Evolutionary conservation across 768 basidiomycete species (phyloP).

Genomic region (Crucibulum laeve): DNA sequence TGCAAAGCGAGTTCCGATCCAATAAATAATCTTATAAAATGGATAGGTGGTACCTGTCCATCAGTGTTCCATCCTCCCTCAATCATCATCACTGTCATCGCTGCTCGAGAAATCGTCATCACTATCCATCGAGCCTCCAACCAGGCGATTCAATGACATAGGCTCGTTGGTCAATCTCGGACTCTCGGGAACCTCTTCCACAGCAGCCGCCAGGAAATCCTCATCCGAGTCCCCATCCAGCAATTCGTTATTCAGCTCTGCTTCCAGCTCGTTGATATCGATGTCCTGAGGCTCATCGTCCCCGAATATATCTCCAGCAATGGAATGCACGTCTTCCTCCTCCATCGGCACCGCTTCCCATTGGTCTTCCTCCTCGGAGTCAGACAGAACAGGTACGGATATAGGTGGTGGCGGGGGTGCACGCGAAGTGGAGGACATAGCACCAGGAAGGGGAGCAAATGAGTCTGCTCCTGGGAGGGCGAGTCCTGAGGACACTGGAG

Average conservation of each 20-base stretch:
- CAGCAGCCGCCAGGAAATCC: slow-evolving; percentile 44
- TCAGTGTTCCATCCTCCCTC: too few relatives aligned
- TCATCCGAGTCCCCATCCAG: slow-evolving; percentile 36
- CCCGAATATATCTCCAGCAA: slow-evolving; percentile 16
- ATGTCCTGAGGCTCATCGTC: slow-evolving; percentile 26
- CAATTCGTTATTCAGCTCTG: slow-evolving; percentile 32
- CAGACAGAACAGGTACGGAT: slow-evolving; percentile 13
- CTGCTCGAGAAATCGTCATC: slow-evolving; percentile 24
- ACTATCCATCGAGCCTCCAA: slow-evolving; percentile 24
- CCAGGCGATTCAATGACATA: slow-evolving; percentile 48
- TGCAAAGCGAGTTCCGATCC: too few relatives aligned
- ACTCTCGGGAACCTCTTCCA: slow-evolving; percentile 28
- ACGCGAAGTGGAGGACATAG: slow-evolving; percentile 14
- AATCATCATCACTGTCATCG: slow-evolving; percentile 23
- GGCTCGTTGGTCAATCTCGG: slow-evolving; percentile 24
- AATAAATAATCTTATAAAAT: too few relatives aligned
- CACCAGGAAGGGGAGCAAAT: slow-evolving; percentile 11
- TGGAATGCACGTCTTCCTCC: slow-evolving; percentile 1
- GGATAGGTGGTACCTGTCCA: too few relatives aligned
- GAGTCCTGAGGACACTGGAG: slow-evolving; percentile 25
- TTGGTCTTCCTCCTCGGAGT: slow-evolving; percentile 47
- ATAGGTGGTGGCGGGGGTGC: slow-evolving; percentile 11
- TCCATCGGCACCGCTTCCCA: slow-evolving; percentile 30
- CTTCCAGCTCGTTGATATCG: slow-evolving; percentile 33
- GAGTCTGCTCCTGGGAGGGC: slow-evolving; percentile 32